A percentile compares a stretch with the other conserved stretches of the same genome.
phyloP scores from a whole-genome alignment of 176 grass and related monocot species.

The Eragrostis nindensis region DNA sequence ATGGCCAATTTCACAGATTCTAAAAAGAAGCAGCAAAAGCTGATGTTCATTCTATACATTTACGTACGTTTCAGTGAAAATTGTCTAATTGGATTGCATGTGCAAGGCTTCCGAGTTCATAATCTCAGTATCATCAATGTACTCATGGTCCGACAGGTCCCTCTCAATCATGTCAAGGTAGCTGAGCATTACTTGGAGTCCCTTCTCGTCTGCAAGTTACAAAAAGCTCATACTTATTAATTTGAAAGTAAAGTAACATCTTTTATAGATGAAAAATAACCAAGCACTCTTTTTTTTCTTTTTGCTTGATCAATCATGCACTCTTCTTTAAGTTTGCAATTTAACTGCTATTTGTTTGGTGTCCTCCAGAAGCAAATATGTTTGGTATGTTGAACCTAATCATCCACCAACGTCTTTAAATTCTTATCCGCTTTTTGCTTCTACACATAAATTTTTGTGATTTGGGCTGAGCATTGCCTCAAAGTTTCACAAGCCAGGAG shows the following conservation, averaged over 20 bases:
- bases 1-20: too few relatives aligned
- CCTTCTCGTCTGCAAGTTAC: conserved; percentile 54
- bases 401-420: background rate
- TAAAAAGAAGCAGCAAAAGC: too few relatives aligned
- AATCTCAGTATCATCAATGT: background rate
- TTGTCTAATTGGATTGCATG: background rate
- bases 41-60: background rate
- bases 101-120: background rate
- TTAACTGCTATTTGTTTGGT: background rate
- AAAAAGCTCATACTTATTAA: background rate
- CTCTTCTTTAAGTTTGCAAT: background rate
- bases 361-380: background rate
- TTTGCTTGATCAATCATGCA: too few relatives aligned
- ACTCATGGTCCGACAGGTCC: conserved; percentile 25
- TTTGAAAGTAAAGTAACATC: background rate
- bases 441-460: background rate
- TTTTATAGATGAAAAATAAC: background rate
- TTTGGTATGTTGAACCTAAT: background rate
- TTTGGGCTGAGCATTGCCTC: background rate
- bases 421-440: background rate
- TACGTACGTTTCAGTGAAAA: background rate
- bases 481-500: background rate
- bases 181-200: conserved; percentile 41
- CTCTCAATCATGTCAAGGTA: conserved; percentile 64
- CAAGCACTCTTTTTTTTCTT: too few relatives aligned